Conservation (phyloP, 2,329 filamentous ascomycete species). For the Fusarium nanum region DNA sequence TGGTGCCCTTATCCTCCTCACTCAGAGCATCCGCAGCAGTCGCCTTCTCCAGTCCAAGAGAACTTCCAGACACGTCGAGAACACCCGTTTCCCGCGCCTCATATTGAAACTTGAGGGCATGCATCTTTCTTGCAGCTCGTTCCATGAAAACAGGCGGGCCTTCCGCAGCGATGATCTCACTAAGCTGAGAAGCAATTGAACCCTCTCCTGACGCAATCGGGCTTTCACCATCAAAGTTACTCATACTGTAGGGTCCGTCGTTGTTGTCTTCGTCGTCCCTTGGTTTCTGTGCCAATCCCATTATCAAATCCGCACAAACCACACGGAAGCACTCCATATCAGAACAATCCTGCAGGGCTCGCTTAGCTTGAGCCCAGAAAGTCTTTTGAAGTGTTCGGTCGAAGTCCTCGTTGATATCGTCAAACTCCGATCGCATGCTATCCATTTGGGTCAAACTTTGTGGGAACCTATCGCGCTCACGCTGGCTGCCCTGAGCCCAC, state of each 20-base stretch:
- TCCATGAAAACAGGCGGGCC: slow-evolving; percentile 51
- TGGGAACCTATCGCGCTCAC: slow-evolving; percentile 44
- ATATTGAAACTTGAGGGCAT: slow-evolving; percentile 52
- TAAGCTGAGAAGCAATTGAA: slow-evolving; percentile 49
- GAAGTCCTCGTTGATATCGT: slow-evolving; percentile 51
- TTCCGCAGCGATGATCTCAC: slow-evolving; percentile 45
- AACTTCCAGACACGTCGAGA: slow-evolving; percentile 43
- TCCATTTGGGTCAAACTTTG: slow-evolving; percentile 41
- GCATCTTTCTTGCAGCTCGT: slow-evolving; percentile 54
- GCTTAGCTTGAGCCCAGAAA: slow-evolving; percentile 55
- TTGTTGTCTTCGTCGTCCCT: slow-evolving; percentile 44
- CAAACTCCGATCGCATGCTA: slow-evolving; percentile 41
- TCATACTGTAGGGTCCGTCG: slow-evolving; percentile 25
- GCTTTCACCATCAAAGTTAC: slow-evolving; percentile 33
- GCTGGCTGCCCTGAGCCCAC: slow-evolving; percentile 52
- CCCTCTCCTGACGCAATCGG: slow-evolving; percentile 40
- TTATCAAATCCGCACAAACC: slow-evolving; percentile 55
- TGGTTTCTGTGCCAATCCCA: slow-evolving; percentile 54
- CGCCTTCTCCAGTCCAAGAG: slow-evolving; percentile 42
- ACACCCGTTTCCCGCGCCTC: slow-evolving; percentile 48
- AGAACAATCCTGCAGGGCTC: slow-evolving; percentile 52
- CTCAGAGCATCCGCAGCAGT: slow-evolving; percentile 39
- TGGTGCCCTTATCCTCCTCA: slow-evolving; percentile 56
- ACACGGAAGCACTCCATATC: slow-evolving; percentile 56
- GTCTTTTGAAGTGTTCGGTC: slow-evolving; percentile 53